A percentile compares a stretch with the other conserved stretches of the same genome.
Evolutionary conservation across 495 filamentous ascomycete species (phyloP).

Genomic region (Neurospora sp.): DNA sequence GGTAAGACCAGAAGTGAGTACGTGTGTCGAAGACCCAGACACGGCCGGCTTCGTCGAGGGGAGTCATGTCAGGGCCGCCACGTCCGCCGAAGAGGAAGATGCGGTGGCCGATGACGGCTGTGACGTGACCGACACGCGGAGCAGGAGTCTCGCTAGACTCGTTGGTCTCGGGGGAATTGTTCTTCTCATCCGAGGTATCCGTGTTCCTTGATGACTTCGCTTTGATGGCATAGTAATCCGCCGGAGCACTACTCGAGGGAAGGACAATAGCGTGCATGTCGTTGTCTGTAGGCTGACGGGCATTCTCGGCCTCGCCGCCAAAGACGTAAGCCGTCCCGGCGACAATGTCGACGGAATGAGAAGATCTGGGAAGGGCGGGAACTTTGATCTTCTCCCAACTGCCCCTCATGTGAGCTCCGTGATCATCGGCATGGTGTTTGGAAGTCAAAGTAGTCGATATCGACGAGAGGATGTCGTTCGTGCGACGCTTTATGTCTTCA

Average conservation of each 20-base stretch:
- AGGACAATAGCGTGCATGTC: conserved; percentile 58
- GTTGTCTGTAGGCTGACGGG: conserved; percentile 52
- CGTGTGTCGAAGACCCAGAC: conserved; percentile 58
- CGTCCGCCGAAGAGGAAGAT: conserved; percentile 59
- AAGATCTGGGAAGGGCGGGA: conserved; percentile 51
- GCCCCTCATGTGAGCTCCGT: conserved; percentile 36
- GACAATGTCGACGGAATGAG: conserved; percentile 59
- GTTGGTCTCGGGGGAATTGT: conserved; percentile 9
- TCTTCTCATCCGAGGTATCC: conserved; percentile 13
- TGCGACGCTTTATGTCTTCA: conserved; percentile 32
- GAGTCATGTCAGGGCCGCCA: conserved; percentile 29
- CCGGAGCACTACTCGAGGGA: conserved; percentile 38
- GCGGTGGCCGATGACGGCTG: conserved; percentile 45
- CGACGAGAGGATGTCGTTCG: conserved; percentile 32
- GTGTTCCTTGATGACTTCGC: conserved; percentile 19
- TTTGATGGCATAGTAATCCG: conserved; percentile 48
- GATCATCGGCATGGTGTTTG: conserved; percentile 11
- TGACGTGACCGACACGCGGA: conserved; percentile 47
- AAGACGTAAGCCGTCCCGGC: conserved; percentile 60
- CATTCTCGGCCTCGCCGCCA: conserved; percentile 43
- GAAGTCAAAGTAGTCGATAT: conserved; percentile 21
- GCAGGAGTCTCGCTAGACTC: conserved; percentile 31
- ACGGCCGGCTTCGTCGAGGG: conserved; percentile 50
- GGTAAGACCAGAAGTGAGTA: conserved; percentile 43
- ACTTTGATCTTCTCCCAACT: conserved; percentile 47